Conservation (phyloP, 768 basidiomycete species). For the Boletus fagicola region DNA sequence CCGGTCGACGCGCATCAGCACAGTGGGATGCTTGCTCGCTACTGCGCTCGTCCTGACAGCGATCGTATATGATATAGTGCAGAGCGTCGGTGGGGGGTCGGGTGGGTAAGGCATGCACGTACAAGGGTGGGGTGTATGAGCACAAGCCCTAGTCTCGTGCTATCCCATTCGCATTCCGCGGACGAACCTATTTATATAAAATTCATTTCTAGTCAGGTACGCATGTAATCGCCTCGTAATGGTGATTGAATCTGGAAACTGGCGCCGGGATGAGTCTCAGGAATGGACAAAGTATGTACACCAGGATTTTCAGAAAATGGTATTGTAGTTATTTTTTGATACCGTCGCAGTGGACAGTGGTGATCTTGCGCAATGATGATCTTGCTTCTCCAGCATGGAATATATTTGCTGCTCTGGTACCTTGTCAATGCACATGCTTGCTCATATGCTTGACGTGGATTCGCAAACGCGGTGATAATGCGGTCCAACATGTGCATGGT, state of each 20-base stretch:
- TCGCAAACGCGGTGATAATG: no score
- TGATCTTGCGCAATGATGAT: no score
- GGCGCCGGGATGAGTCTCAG: no score
- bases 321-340: no score
- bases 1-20: slow-evolving; percentile 16
- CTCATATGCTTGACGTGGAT: no score
- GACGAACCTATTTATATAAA: not conserved
- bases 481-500: no score
- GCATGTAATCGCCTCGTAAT: not conserved
- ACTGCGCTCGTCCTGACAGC: slow-evolving; percentile 16
- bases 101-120: not conserved
- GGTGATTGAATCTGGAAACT: no score
- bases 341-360: no score
- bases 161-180: not conserved
- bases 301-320: not conserved
- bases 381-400: no score
- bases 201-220: not conserved
- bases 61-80: slow-evolving; percentile 17
- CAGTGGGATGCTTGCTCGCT: not conserved
- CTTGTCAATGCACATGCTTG: no score
- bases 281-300: not conserved
- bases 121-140: not conserved
- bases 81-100: not conserved
- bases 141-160: not conserved
- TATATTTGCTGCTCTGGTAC: no score